Evolutionary conservation across 2,329 filamentous ascomycete genomes (phyloP).

Genomic region (Cytospora piceicola): DNA sequence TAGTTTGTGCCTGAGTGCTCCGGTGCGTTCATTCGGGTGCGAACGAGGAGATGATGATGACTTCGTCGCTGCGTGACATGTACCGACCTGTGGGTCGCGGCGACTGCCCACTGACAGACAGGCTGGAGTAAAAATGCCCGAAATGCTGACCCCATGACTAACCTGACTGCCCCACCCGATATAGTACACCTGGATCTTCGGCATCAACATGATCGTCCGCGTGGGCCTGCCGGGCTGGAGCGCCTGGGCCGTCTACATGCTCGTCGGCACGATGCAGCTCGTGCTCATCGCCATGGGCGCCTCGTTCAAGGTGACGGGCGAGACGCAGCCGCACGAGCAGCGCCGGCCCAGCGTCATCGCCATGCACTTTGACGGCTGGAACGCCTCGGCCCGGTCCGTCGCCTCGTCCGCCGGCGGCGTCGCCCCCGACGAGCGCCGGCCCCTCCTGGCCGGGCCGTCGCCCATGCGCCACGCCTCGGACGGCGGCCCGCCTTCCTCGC

Average conservation of each 20-base stretch:
- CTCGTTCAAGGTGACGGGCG: slow-evolving; percentile 30
- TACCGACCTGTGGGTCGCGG: too few relatives aligned
- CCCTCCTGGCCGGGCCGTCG: slow-evolving; percentile 8
- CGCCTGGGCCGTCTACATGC: slow-evolving; percentile 33
- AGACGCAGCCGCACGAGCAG: slow-evolving; percentile 16
- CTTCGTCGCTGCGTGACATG: neutral
- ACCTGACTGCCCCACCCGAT: neutral
- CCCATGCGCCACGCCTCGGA: neutral
- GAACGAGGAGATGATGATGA: neutral
- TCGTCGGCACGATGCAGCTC: slow-evolving; percentile 34
- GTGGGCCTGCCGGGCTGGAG: slow-evolving; percentile 33
- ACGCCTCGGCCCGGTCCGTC: slow-evolving; percentile 14
- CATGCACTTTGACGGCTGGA: slow-evolving; percentile 25
- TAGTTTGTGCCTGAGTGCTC: slow-evolving; percentile 23
- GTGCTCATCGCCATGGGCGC: slow-evolving; percentile 32
- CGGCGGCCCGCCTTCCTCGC: too few relatives aligned
- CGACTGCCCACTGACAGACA: neutral
- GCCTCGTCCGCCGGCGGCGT: slow-evolving; percentile 20
- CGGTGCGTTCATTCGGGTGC: slow-evolving; percentile 16
- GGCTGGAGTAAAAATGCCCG: neutral
- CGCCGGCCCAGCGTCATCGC: slow-evolving; percentile 11
- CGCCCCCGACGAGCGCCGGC: slow-evolving; percentile 23
- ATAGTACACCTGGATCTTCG: slow-evolving; percentile 37
- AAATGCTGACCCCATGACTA: neutral
- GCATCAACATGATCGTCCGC: slow-evolving; percentile 30